phyloP scores from a whole-genome alignment of 1,284 basidiomycete genomes.

The Ganoderma boninense region DNA sequence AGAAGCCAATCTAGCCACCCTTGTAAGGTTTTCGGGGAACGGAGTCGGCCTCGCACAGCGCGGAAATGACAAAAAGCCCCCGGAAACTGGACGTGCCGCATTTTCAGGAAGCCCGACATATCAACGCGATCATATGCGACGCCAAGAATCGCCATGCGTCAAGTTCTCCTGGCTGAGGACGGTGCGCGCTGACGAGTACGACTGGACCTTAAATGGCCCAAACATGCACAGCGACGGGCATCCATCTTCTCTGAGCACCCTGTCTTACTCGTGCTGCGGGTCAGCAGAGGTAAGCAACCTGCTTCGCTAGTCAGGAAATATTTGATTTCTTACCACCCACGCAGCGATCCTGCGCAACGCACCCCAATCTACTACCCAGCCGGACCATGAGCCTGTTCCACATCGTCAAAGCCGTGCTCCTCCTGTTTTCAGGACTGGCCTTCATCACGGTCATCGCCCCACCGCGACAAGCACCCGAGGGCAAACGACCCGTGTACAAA shows the following conservation, averaged over 20 bases:
- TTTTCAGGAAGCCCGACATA: not conserved
- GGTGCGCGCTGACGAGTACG: not conserved
- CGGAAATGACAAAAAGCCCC: not conserved
- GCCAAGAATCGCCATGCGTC: not conserved
- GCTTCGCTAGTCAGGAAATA: not conserved
- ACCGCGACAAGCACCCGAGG: not conserved
- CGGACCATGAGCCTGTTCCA: too few species aligned
- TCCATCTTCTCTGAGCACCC: not conserved
- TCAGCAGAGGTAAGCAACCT: not conserved
- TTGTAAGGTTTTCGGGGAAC: not conserved
- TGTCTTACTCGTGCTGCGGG: not conserved
- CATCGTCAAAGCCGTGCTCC: not conserved
- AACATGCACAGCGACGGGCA: not conserved
- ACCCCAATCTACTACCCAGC: not conserved
- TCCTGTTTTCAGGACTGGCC: not conserved
- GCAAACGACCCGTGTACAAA: conserved; percentile 4
- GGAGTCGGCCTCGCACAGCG: not conserved
- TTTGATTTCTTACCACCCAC: not conserved
- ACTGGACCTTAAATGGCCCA: not conserved
- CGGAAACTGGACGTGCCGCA: not conserved
- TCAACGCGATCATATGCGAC: not conserved
- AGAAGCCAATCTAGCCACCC: not conserved
- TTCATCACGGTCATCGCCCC: not conserved
- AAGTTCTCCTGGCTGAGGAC: not conserved
- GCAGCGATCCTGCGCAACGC: not conserved